A percentile compares a stretch with the other conserved stretches of the same genome.
Conservation (phyloP, 371 early-diverging fungal genomes). For the Thermomucor indicae-seudaticae region DNA sequence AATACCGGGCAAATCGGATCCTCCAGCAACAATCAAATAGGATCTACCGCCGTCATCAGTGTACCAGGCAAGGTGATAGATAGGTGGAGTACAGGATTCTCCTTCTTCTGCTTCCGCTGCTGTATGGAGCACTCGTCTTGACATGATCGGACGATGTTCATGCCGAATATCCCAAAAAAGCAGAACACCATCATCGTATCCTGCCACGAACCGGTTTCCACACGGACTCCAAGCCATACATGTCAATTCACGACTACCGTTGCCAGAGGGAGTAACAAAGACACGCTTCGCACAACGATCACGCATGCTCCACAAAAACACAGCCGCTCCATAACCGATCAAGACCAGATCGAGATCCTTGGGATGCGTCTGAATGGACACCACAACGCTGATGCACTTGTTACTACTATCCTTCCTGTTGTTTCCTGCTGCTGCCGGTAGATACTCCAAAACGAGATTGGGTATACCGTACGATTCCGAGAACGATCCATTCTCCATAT, state of each 20-base stretch:
- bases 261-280: slow-evolving; percentile 15
- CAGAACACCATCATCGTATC: slow-evolving; percentile 54
- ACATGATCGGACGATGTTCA: slow-evolving; percentile 36
- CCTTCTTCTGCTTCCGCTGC: slow-evolving; percentile 7
- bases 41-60: slow-evolving; percentile 23
- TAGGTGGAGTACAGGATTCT: no score
- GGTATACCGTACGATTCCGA: slow-evolving; percentile 44
- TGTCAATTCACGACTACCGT: slow-evolving; percentile 24
- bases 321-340: slow-evolving; percentile 46
- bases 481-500: slow-evolving; percentile 41
- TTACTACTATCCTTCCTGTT: neutral
- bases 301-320: slow-evolving; percentile 49
- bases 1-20: slow-evolving; percentile 37
- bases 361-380: slow-evolving; percentile 52
- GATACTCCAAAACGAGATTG: slow-evolving; percentile 24
- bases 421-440: neutral
- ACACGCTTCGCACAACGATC: slow-evolving; percentile 30
- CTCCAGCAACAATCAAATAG: slow-evolving; percentile 47
- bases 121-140: slow-evolving; percentile 39
- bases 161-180: slow-evolving; percentile 47
- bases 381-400: slow-evolving; percentile 19
- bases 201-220: slow-evolving; percentile 48
- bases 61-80: slow-evolving; percentile 55
- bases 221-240: slow-evolving; percentile 49
- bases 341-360: slow-evolving; percentile 45